A percentile compares a stretch with the other conserved stretches of the same genome.
These are phyloP conservation scores for Ottelia alismoides DNA, from an alignment of 106 monocot genomes.

Conservation along the genomic window DNA sequence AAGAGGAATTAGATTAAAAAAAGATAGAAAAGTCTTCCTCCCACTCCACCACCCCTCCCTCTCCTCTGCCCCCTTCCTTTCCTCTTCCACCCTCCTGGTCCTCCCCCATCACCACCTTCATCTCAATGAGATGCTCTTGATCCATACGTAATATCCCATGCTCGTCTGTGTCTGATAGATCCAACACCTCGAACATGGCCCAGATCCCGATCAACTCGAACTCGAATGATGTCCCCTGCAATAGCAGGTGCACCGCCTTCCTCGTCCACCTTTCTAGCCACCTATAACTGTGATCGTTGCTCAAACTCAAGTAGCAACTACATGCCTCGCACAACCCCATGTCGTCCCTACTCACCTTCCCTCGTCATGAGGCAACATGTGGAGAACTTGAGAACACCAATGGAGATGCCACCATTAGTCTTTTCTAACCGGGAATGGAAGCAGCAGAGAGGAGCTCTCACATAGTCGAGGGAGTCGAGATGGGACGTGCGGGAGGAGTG, in stretches of 20 bases:
- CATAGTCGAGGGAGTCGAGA: conserved; percentile 48
- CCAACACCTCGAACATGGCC: conserved; percentile 54
- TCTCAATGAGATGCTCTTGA: too few relatives aligned
- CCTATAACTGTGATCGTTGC: conserved; percentile 49
- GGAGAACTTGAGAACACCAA: conserved; percentile 34
- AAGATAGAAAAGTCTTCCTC: too few relatives aligned
- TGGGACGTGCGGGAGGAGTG: conserved; percentile 18
- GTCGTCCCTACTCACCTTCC: conserved; percentile 29
- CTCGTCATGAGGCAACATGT: conserved; percentile 56
- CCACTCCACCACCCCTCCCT: too few relatives aligned
- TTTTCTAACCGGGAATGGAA: not conserved
- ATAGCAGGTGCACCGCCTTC: conserved; percentile 34
- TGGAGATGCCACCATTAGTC: not conserved
- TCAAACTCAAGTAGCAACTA: not conserved
- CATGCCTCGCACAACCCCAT: not conserved
- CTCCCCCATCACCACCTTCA: too few relatives aligned
- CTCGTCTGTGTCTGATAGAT: too few relatives aligned
- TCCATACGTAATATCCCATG: too few relatives aligned
- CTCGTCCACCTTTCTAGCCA: conserved; percentile 22
- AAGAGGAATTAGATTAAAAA: too few relatives aligned
- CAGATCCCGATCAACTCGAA: conserved; percentile 54
- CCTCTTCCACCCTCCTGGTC: too few relatives aligned
- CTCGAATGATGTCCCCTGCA: conserved; percentile 42
- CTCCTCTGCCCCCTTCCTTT: too few relatives aligned
- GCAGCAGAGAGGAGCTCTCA: conserved; percentile 4